Evolutionary conservation across 1,284 basidiomycete genomes (phyloP).

Genomic region (Trichosporon faecale): DNA sequence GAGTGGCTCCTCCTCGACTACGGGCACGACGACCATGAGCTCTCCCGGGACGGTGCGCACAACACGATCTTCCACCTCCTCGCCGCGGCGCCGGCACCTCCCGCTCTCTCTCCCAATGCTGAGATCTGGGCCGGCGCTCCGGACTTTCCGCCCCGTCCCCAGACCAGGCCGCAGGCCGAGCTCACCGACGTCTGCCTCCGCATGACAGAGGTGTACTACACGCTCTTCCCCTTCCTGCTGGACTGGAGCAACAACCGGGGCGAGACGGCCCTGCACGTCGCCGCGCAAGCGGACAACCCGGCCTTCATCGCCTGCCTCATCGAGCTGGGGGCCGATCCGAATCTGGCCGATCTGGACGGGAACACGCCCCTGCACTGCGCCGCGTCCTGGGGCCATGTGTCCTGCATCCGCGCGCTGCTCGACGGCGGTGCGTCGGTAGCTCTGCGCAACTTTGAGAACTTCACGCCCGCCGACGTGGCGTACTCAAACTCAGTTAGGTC

Average conservation of each 20-base stretch:
- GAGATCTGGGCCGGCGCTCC: constrained; percentile 32
- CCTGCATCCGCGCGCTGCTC: constrained; percentile 81
- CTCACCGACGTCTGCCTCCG: constrained; percentile 30
- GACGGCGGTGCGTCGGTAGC: constrained; percentile 79
- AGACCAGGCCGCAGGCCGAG: constrained; percentile 23
- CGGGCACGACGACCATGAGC: constrained; percentile 85
- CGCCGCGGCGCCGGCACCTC: constrained; percentile 64
- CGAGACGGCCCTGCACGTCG: constrained; percentile 83
- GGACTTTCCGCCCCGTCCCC: constrained; percentile 29
- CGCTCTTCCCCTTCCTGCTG: constrained; percentile 63
- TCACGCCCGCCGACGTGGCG: constrained; percentile 85
- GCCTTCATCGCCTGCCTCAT: constrained; percentile 70
- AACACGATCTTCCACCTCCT: constrained; percentile 86
- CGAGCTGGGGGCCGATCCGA: constrained; percentile 80
- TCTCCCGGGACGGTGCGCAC: constrained; percentile 82
- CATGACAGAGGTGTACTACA: constrained; percentile 41
- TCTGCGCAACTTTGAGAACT: constrained; percentile 82
- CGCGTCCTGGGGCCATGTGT: constrained; percentile 43
- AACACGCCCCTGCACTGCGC: constrained; percentile 85
- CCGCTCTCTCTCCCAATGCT: constrained; percentile 28
- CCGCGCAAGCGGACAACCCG: constrained; percentile 82
- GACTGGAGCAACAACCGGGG: constrained; percentile 87
- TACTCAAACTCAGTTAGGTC: constrained; percentile 60
- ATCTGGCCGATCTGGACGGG: constrained; percentile 82
- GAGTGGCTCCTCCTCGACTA: constrained; percentile 76